These are phyloP conservation scores for Hypericum androsaemum DNA, from an alignment of 345 rosid genomes.

Conservation along the genomic window DNA sequence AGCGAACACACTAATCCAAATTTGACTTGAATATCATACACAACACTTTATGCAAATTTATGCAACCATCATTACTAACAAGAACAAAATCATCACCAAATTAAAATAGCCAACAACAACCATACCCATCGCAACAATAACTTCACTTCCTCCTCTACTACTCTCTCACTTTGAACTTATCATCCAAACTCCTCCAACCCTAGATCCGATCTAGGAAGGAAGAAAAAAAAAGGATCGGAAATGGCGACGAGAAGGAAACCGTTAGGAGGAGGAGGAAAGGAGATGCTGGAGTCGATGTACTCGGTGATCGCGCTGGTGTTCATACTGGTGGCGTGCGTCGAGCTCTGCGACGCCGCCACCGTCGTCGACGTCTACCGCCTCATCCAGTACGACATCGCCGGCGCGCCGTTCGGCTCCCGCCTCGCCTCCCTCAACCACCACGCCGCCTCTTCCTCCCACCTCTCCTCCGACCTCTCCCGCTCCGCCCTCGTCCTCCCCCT, in stretches of 20 bases:
- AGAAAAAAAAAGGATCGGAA: not conserved
- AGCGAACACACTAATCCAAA: no score
- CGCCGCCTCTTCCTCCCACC: slow-evolving; percentile 79
- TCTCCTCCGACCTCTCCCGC: slow-evolving; percentile 80
- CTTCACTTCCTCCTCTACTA: no score
- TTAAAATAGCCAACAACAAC: no score
- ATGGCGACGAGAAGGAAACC: no score
- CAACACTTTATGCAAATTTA: no score
- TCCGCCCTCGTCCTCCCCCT: slow-evolving; percentile 78
- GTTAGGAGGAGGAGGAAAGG: no score
- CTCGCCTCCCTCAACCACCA: slow-evolving; percentile 83
- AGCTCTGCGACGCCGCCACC: slow-evolving; percentile 93
- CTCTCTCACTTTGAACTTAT: no score
- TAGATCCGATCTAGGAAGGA: slow-evolving; percentile 34
- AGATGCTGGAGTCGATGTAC: slow-evolving; percentile 54
- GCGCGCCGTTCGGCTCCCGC: slow-evolving; percentile 87
- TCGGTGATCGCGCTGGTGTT: slow-evolving; percentile 57
- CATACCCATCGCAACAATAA: no score
- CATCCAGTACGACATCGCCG: slow-evolving; percentile 89
- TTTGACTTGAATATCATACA: no score
- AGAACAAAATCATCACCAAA: no score
- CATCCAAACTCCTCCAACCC: slow-evolving; percentile 36
- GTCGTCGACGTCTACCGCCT: slow-evolving; percentile 96
- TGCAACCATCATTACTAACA: no score
- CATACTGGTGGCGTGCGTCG: slow-evolving; percentile 72